These are phyloP conservation scores for barley (Hordeum vulgare) DNA, from an alignment of 176 grass and related monocot species.

Conservation along the genomic window DNA sequence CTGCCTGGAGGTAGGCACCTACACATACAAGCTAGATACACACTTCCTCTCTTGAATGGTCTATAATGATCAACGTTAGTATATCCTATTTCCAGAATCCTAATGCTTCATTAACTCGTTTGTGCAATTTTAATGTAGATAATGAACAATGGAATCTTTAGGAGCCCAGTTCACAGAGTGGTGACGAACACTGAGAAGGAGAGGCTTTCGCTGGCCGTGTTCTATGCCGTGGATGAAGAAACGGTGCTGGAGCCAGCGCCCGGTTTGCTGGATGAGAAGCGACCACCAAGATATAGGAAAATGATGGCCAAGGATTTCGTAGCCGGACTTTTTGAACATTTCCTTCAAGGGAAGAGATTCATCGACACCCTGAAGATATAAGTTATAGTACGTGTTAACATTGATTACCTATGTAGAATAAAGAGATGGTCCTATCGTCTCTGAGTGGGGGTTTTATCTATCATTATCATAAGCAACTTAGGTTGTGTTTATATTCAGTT, in stretches of 20 bases:
- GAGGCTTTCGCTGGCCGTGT: slow-evolving; percentile 42
- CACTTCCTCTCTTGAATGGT: neutral
- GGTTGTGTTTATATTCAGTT: too few relatives aligned
- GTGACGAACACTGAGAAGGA: slow-evolving; percentile 25
- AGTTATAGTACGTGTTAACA: too few relatives aligned
- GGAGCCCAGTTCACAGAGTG: slow-evolving; percentile 36
- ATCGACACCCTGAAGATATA: too few relatives aligned
- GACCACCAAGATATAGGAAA: slow-evolving; percentile 21
- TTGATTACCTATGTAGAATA: too few relatives aligned
- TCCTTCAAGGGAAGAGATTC: too few relatives aligned
- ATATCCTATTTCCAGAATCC: neutral
- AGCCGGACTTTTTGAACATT: too few relatives aligned
- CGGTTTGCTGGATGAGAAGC: slow-evolving; percentile 6
- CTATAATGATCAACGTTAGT: neutral
- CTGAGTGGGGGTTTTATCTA: too few relatives aligned
- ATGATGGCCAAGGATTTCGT: slow-evolving; percentile 23
- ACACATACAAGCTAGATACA: too few relatives aligned
- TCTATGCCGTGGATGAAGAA: slow-evolving; percentile 27
- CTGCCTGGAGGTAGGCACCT: neutral
- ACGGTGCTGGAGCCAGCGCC: slow-evolving; percentile 16
- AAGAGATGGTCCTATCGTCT: too few relatives aligned
- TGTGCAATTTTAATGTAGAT: slow-evolving; percentile 24
- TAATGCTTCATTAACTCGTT: neutral
- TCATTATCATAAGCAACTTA: too few relatives aligned
- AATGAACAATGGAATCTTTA: slow-evolving; percentile 46